Percentiles rank a stretch among this genome's conserved stretches.
These are phyloP conservation scores for Barnettozyma siamensis DNA, from an alignment of 805 yeast genomes.

Conservation along the genomic window DNA sequence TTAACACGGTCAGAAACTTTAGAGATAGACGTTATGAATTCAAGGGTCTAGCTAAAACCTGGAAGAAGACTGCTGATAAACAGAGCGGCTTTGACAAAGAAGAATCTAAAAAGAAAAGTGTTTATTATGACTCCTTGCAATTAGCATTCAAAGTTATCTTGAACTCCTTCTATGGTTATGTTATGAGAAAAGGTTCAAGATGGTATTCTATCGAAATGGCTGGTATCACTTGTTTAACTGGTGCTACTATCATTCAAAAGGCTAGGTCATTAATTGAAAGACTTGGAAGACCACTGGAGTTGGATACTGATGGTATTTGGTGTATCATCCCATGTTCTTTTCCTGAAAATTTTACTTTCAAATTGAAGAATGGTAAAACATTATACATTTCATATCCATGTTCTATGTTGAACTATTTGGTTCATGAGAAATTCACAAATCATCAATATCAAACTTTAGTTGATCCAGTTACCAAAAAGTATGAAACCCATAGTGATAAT, in stretches of 20 bases:
- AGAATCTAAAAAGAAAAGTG: slow-evolving; percentile 91
- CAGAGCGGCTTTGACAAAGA: slow-evolving; percentile 58
- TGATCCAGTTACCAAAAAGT: slow-evolving; percentile 62
- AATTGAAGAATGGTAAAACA: slow-evolving; percentile 70
- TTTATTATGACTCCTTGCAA: slow-evolving; percentile 90
- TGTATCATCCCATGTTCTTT: slow-evolving; percentile 91
- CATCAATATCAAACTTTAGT: slow-evolving; percentile 87
- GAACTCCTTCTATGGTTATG: slow-evolving; percentile 96
- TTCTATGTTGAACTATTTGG: slow-evolving; percentile 90
- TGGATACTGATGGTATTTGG: slow-evolving; percentile 99
- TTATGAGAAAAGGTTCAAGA: slow-evolving; percentile 97
- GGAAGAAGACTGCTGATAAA: slow-evolving; percentile 76
- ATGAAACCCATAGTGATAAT: slow-evolving; percentile 79
- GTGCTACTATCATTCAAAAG: slow-evolving; percentile 97
- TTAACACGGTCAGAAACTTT: slow-evolving; percentile 87
- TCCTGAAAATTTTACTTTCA: slow-evolving; percentile 80
- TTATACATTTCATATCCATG: slow-evolving; percentile 86
- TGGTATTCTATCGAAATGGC: slow-evolving; percentile 99
- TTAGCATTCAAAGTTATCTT: slow-evolving; percentile 95
- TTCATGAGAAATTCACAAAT: slow-evolving; percentile 86
- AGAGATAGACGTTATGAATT: slow-evolving; percentile 96
- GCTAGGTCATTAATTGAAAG: slow-evolving; percentile 89
- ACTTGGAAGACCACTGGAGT: slow-evolving; percentile 89
- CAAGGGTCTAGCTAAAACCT: slow-evolving; percentile 86
- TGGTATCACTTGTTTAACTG: slow-evolving; percentile 96